Conservation (phyloP, 345 rosid species). For the Noccaea bulbosa region DNA sequence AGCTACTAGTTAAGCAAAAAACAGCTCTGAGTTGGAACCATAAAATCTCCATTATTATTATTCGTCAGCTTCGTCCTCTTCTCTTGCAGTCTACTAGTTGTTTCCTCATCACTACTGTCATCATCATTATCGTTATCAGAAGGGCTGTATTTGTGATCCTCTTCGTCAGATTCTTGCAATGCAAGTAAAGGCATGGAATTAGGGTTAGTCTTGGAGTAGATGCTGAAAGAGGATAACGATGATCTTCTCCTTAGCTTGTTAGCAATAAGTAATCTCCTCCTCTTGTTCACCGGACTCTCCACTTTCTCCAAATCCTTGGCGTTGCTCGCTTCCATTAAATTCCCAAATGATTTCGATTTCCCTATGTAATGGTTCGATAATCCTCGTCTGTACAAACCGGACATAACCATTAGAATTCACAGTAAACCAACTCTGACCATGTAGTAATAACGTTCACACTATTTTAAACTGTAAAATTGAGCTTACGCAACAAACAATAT, state of each 20-base stretch:
- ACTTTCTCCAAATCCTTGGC: conserved; percentile 63
- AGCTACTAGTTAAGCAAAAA: conserved; percentile 39
- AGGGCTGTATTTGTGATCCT: conserved; percentile 9
- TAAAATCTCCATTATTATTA: conserved; percentile 19
- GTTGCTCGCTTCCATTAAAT: conserved; percentile 55
- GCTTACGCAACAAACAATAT: neutral
- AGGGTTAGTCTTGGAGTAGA: conserved; percentile 60
- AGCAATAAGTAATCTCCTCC: conserved; percentile 63
- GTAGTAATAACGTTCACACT: neutral
- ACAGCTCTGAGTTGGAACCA: conserved; percentile 36
- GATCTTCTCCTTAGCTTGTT: conserved; percentile 51
- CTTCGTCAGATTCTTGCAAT: conserved; percentile 47
- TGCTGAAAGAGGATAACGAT: conserved; percentile 40
- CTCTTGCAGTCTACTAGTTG: conserved; percentile 17
- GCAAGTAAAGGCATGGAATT: conserved; percentile 83
- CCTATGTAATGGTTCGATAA: conserved; percentile 77
- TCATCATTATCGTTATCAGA: conserved; percentile 19
- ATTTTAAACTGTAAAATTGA: neutral
- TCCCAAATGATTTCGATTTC: conserved; percentile 81
- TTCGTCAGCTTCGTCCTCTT: conserved; percentile 38
- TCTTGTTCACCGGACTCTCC: conserved; percentile 82
- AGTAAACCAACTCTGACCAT: neutral
- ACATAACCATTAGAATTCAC: conserved; percentile 3
- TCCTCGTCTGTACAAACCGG: conserved; percentile 56
- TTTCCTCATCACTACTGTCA: conserved; percentile 32